Evolutionary conservation across 2,329 filamentous ascomycete species (phyloP).

Genomic region (Alternaria solani): DNA sequence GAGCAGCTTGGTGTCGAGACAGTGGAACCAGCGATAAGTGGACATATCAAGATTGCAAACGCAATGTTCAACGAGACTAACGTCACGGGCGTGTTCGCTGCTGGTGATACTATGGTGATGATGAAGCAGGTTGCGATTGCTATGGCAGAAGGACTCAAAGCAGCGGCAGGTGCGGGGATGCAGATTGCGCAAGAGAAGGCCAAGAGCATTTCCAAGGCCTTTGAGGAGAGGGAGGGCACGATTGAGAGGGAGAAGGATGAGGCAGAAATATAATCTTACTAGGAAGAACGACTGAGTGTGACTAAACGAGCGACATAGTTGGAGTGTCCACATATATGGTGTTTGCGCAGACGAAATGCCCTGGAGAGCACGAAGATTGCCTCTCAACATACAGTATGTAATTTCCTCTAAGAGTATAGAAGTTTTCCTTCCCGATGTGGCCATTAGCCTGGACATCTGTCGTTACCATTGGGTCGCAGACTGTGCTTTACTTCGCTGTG

Average conservation of each 20-base stretch:
- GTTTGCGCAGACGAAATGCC: background rate
- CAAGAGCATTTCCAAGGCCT: constrained; percentile 20
- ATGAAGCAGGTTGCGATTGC: constrained; percentile 46
- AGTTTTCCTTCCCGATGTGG: background rate
- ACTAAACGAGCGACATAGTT: background rate
- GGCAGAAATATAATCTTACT: constrained; percentile 1
- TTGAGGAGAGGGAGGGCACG: constrained; percentile 13
- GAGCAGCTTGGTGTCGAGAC: constrained; percentile 47
- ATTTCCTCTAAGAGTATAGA: background rate
- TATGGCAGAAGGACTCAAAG: constrained; percentile 42
- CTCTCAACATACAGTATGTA: background rate
- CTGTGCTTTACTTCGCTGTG: background rate
- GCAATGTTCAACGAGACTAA: constrained; percentile 60
- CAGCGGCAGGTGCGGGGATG: constrained; percentile 34
- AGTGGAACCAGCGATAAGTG: constrained; percentile 51
- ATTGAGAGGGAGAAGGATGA: constrained; percentile 4
- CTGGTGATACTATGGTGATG: constrained; percentile 56
- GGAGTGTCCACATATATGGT: background rate
- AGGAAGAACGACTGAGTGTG: background rate
- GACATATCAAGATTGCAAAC: constrained; percentile 53
- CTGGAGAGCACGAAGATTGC: background rate
- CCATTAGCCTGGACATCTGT: background rate
- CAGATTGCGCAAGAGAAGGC: constrained; percentile 35
- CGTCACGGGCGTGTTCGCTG: constrained; percentile 62
- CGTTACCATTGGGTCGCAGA: too few relatives aligned